Conservation (phyloP, 495 filamentous ascomycete genomes). For the Glutinoglossum americanum region DNA sequence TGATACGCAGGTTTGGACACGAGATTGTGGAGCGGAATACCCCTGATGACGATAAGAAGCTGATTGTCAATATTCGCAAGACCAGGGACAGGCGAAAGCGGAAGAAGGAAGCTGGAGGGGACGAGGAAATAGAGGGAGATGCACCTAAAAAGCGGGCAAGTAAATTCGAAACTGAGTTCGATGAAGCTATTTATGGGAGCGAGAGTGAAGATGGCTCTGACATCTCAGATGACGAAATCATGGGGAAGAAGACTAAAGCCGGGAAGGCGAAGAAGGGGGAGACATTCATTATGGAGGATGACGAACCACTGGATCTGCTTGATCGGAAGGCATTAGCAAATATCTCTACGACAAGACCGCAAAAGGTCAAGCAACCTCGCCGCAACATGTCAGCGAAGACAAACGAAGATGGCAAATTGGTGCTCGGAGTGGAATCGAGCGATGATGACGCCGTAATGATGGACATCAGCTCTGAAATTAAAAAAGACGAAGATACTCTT, state of each 20-base stretch:
- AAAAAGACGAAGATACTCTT: slow-evolving; percentile 22
- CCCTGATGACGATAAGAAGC: slow-evolving; percentile 67
- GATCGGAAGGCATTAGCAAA: slow-evolving; percentile 73
- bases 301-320: slow-evolving; percentile 84
- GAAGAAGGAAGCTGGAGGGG: slow-evolving; percentile 36
- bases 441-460: slow-evolving; percentile 29
- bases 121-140: slow-evolving; percentile 24
- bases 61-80: slow-evolving; percentile 86
- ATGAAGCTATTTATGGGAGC: slow-evolving; percentile 83
- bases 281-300: slow-evolving; percentile 73
- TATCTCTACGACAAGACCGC: slow-evolving; percentile 77
- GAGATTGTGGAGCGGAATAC: slow-evolving; percentile 52
- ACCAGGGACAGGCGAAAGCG: slow-evolving; percentile 70
- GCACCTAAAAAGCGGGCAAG: slow-evolving; percentile 22
- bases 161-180: slow-evolving; percentile 75
- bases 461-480: slow-evolving; percentile 25
- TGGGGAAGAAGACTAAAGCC: slow-evolving; percentile 25
- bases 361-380: slow-evolving; percentile 23
- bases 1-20: slow-evolving; percentile 75
- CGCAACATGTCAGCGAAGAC: slow-evolving; percentile 43
- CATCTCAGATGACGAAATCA: slow-evolving; percentile 34
- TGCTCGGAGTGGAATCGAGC: slow-evolving; percentile 30
- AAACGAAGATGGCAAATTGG: slow-evolving; percentile 71
- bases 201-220: slow-evolving; percentile 38
- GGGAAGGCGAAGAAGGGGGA: slow-evolving; percentile 25